Base-by-base conservation (phyloP, 1,284 basidiomycete species). In the Boletellus deceptivus region DNA sequence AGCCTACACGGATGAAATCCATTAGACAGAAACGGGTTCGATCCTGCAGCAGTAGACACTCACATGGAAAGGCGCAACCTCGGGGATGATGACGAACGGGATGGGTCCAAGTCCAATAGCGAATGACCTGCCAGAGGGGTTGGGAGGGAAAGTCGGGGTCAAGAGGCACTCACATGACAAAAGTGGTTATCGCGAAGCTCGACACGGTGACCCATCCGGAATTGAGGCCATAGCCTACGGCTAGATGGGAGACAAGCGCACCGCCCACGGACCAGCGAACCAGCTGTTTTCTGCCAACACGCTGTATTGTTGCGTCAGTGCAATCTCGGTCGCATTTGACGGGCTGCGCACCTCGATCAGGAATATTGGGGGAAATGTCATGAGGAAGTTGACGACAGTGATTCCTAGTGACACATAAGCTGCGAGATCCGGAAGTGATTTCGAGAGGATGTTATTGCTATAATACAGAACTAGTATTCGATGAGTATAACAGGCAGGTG, bases 31-130 rank as follows among this genome's bases (percentile, higher is more conserved):
- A 14, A 7, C 49, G 3, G 1, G 3, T 11, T 37, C 4, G 20
- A 31, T 27, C 50, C 40, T 13, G 49, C 38, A 43, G 51, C 33
- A 11, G 13, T 29, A 20, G 16, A 14, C 37, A 73, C 85, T 59
- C 69, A 87, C 89, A 61, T 87, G 77, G 41, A 78, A 69, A 2
- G 94, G 94, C 0, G 93, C 86, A 22, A 97, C 81, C 64, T 98
- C 94, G n/a, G 92, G 85, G 29, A 96, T 85, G 69, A 97, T 87
- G 38, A 98, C 84, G 65, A 94, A 97, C 0, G 94, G 94, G 33
- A 97, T 74, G 1, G 94, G 93, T 1, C 94, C 94, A n/a, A 97
- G 76, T 1, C 94, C 94, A 35, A 91, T 73, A 0, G 91, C 89
- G 66, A 96, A 98, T 0, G 89, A 89, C 65, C 89, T 91, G 53